Evolutionary conservation across 495 filamentous ascomycete species (phyloP).

Genomic region (Penicillium desertorum): DNA sequence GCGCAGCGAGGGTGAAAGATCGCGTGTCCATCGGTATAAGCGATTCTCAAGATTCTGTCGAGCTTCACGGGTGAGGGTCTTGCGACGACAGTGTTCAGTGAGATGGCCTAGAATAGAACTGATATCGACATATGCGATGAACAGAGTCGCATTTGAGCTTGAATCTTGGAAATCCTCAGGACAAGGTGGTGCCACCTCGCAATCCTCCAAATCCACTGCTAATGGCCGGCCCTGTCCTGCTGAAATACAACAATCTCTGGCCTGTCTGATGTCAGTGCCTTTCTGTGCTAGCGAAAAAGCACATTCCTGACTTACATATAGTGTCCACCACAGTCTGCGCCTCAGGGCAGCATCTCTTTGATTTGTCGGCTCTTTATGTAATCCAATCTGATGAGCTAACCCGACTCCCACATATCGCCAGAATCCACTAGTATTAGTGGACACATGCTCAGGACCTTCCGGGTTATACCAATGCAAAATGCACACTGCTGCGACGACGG

Average conservation of each 20-base stretch:
- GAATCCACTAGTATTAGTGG: slow-evolving; percentile 30
- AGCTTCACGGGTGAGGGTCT: slow-evolving; percentile 18
- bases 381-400: slow-evolving; percentile 29
- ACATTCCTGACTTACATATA: slow-evolving; percentile 21
- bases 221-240: slow-evolving; percentile 30
- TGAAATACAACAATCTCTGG: slow-evolving; percentile 30
- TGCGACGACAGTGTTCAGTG: slow-evolving; percentile 23
- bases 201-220: slow-evolving; percentile 24
- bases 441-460: slow-evolving; percentile 28
- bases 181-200: slow-evolving; percentile 23
- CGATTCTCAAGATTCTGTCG: slow-evolving; percentile 24
- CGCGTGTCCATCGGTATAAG: slow-evolving; percentile 24
- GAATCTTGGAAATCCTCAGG: slow-evolving; percentile 25
- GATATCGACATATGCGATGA: slow-evolving; percentile 29
- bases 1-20: slow-evolving; percentile 19
- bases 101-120: slow-evolving; percentile 29
- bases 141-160: slow-evolving; percentile 17
- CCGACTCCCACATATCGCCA: slow-evolving; percentile 31
- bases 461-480: slow-evolving; percentile 33
- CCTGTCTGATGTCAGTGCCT: slow-evolving; percentile 13
- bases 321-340: slow-evolving; percentile 31
- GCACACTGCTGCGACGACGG: slow-evolving; percentile 28
- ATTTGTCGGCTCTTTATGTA: slow-evolving; percentile 27
- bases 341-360: slow-evolving; percentile 20
- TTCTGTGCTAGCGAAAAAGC: too few species aligned